Conservation (phyloP, 257 asterid species). For the Fraxinus cuspidata region DNA sequence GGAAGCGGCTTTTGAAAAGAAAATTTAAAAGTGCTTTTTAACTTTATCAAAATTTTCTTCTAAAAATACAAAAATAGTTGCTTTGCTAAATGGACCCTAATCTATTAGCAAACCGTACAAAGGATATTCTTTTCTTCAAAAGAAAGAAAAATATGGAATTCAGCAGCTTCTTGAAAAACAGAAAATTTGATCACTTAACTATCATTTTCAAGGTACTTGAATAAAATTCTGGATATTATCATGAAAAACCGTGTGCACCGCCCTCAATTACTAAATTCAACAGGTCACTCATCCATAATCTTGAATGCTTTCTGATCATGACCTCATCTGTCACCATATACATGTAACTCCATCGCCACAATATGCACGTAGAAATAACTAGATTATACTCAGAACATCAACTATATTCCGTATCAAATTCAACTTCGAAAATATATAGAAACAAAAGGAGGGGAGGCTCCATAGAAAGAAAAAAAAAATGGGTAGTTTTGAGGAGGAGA, state of each 20-base stretch:
- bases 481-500: conserved; percentile 38
- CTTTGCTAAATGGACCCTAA: no score
- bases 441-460: no score
- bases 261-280: background rate
- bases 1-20: no score
- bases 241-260: background rate
- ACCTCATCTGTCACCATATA: background rate
- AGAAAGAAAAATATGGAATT: background rate
- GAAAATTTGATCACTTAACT: background rate
- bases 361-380: background rate
- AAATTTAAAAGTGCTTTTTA: no score
- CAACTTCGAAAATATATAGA: background rate
- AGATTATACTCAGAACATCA: background rate
- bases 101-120: no score
- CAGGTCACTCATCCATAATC: background rate
- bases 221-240: conserved; percentile 2
- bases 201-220: background rate
- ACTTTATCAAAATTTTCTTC: no score
- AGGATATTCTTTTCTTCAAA: no score
- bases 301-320: background rate
- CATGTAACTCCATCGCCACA: background rate
- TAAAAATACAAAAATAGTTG: no score
- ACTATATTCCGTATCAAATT: background rate
- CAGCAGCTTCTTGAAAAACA: background rate
- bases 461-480: background rate